Evolutionary conservation across 306 rosid species (phyloP).

Genomic region (Vigna mungo): DNA sequence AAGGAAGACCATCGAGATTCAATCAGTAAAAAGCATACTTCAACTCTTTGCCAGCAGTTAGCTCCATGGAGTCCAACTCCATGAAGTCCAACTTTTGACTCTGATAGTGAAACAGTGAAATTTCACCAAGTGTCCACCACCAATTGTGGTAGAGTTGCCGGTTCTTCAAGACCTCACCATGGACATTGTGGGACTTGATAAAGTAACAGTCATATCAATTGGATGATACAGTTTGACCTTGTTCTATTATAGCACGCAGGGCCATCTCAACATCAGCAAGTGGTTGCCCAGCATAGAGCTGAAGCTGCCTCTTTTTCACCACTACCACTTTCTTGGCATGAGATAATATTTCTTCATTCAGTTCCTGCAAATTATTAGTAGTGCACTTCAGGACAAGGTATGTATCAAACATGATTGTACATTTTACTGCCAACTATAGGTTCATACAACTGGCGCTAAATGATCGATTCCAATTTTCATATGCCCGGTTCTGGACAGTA

Average conservation of each 20-base stretch:
- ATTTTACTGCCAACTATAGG: constrained; percentile 27
- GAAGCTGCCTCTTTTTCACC: constrained; percentile 80
- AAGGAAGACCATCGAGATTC: constrained; percentile 11
- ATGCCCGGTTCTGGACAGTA: constrained; percentile 14
- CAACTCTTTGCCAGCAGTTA: constrained; percentile 14
- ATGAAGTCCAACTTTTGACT: constrained; percentile 24
- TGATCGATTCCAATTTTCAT: constrained; percentile 32
- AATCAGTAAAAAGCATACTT: constrained; percentile 21
- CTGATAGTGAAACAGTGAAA: background rate
- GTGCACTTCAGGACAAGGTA: constrained; percentile 5
- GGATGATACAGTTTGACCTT: constrained; percentile 47
- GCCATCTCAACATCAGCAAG: constrained; percentile 84
- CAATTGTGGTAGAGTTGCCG: constrained; percentile 1
- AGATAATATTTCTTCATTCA: constrained; percentile 61
- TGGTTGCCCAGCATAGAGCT: constrained; percentile 87
- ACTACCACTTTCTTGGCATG: constrained; percentile 61
- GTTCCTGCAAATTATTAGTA: constrained; percentile 64
- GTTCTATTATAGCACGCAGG: constrained; percentile 60
- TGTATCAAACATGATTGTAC: constrained; percentile 11
- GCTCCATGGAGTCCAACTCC: constrained; percentile 39
- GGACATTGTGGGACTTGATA: constrained; percentile 1
- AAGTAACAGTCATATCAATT: constrained; percentile 12
- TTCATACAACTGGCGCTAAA: constrained; percentile 21
- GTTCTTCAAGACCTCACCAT: constrained; percentile 26
- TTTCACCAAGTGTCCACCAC: constrained; percentile 3